These are phyloP conservation scores for Mycena maculata DNA, from an alignment of 768 basidiomycete species.

Conservation along the genomic window DNA sequence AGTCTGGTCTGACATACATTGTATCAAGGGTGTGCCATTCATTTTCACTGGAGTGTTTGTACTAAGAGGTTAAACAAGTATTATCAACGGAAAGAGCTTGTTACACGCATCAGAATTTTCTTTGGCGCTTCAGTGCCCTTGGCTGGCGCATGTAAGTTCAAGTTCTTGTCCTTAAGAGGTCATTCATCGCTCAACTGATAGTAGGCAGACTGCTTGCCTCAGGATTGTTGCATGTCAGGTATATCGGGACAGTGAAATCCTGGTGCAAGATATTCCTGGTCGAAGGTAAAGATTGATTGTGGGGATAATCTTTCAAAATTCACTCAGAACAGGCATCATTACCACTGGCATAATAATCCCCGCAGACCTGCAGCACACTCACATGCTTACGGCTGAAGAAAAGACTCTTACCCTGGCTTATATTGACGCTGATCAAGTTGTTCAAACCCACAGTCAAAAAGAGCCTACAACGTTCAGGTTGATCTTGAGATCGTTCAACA, in stretches of 20 bases:
- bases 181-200: conserved; percentile 18
- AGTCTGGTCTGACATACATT: conserved; percentile 55
- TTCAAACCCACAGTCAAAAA: conserved; percentile 41
- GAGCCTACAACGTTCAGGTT: conserved; percentile 46
- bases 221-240: conserved; percentile 44
- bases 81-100: conserved; percentile 50
- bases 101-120: conserved; percentile 51
- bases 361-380: conserved; percentile 48
- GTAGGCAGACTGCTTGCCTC: conserved; percentile 55
- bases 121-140: conserved; percentile 48
- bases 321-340: conserved; percentile 43
- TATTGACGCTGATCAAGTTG: conserved; percentile 49
- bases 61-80: conserved; percentile 38
- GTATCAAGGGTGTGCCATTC: conserved; percentile 48
- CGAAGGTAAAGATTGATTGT: conserved; percentile 46
- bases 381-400: conserved; percentile 48
- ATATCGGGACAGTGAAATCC: conserved; percentile 45
- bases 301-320: neutral
- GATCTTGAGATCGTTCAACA: conserved; percentile 45
- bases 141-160: conserved; percentile 50
- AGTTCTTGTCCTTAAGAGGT: neutral
- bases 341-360: conserved; percentile 51
- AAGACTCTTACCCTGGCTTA: conserved; percentile 48
- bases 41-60: neutral
- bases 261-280: conserved; percentile 59